A percentile compares a stretch with the other conserved stretches of the same genome.
These are phyloP conservation scores for Phytophthora parvispora DNA, from an alignment of 352 stramenopile genomes.

Conservation along the genomic window DNA sequence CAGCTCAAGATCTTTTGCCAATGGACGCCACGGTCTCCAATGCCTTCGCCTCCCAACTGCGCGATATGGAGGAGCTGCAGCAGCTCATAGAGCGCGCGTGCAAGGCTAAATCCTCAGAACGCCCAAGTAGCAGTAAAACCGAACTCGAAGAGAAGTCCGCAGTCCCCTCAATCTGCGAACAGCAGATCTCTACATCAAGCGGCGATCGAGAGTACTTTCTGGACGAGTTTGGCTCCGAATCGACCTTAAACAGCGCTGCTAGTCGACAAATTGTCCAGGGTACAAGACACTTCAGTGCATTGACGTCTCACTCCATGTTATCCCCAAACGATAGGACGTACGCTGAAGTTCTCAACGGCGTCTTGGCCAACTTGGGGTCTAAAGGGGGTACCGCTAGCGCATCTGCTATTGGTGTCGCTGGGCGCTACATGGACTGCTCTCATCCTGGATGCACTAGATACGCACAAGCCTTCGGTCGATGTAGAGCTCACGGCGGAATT, in stretches of 20 bases:
- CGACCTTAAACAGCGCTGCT: not conserved
- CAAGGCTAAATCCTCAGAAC: not conserved
- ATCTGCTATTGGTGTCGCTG: not conserved
- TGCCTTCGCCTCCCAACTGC: not conserved
- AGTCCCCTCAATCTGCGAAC: not conserved
- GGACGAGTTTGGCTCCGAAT: slow-evolving; percentile 1
- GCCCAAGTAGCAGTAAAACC: not conserved
- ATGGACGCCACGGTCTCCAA: not conserved
- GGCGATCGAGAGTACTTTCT: slow-evolving; percentile 17
- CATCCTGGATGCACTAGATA: slow-evolving; percentile 20
- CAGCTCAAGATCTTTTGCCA: not conserved
- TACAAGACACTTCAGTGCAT: not conserved
- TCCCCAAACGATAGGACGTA: not conserved
- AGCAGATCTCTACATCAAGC: slow-evolving; percentile 1
- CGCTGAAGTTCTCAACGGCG: not conserved
- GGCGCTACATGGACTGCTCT: slow-evolving; percentile 12
- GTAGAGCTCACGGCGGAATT: slow-evolving; percentile 28
- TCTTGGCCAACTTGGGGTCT: not conserved
- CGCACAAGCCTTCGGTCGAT: slow-evolving; percentile 22
- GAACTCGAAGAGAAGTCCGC: not conserved
- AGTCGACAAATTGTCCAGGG: not conserved
- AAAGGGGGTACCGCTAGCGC: not conserved
- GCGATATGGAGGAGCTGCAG: slow-evolving; percentile 2
- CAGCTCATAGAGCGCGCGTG: not conserved
- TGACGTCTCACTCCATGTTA: slow-evolving; percentile 22